Evolutionary conservation across 1,284 basidiomycete species (phyloP), one percentile per base, ranked within the genome.

Genomic region (Puccinia novopanici): DNA sequence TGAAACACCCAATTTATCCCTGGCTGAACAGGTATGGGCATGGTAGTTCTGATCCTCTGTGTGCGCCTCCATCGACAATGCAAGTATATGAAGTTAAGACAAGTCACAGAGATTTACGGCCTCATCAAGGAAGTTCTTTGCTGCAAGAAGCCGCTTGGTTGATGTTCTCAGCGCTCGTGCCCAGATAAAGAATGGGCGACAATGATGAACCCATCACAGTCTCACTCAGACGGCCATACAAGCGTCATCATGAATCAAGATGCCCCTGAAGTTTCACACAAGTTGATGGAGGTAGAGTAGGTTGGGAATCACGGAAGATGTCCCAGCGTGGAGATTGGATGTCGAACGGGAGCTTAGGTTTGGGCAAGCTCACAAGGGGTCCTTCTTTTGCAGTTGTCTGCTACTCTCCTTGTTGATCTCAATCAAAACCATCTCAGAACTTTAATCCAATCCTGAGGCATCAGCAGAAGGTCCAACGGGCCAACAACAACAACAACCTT

Each of bases 1-100:
- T 82, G 92, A 94, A 83, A 91, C 91, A 1, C 88, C 89, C 34
- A 34, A n/a, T n/a, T n/a, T n/a, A n/a, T n/a, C n/a, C n/a, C n/a
- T n/a, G n/a, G n/a, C n/a, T n/a, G n/a, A n/a, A n/a, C n/a, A n/a
- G n/a, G n/a, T n/a, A n/a, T n/a, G n/a, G n/a, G n/a, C 22, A n/a
- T n/a, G n/a, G n/a, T n/a, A n/a, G n/a, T n/a, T n/a, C n/a, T n/a
- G n/a, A n/a, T n/a, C n/a, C n/a, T 42, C 6, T 4, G 24, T 42
- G 40, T 50, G 59, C 19, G 8, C 24, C n/a, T 73, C 71, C 37
- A 27, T n/a, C n/a, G n/a, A 57, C 30, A n/a, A 73, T 22, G 17
- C 73, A 75, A 48, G 73, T 34, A 42, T 45, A 61, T 57, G 48
- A 75, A 63, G 73, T 42, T 75, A 27, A 24, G 52, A 3, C 73